Evolutionary conservation across 495 filamentous ascomycete genomes (phyloP).

Genomic region (Saxophila tyrrhenica): DNA sequence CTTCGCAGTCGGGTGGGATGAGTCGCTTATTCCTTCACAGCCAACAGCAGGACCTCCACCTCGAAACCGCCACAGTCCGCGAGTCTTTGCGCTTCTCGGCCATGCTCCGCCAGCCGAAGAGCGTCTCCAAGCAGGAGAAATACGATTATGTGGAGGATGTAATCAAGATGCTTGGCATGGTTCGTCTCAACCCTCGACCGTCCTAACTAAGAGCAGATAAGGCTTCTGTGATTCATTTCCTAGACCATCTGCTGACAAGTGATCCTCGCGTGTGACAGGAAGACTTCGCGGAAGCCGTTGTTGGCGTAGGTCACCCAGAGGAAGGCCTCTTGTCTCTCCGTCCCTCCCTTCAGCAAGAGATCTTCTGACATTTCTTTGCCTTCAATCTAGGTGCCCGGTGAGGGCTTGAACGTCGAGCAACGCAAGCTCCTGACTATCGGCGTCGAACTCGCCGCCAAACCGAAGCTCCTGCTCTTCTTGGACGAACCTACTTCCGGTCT

Average conservation of each 20-base stretch:
- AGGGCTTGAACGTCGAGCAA: slow-evolving; percentile 30
- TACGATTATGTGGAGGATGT: slow-evolving; percentile 41
- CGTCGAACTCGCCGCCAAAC: slow-evolving; percentile 25
- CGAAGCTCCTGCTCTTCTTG: slow-evolving; percentile 24
- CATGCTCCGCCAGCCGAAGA: slow-evolving; percentile 22
- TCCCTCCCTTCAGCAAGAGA: too few species aligned
- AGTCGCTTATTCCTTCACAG: too few species aligned
- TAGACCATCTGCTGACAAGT: not conserved
- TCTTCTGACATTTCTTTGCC: too few species aligned
- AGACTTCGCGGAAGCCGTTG: slow-evolving; percentile 54
- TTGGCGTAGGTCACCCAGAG: too few species aligned
- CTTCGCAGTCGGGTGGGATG: too few species aligned
- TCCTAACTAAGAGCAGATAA: too few species aligned
- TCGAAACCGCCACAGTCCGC: slow-evolving; percentile 23
- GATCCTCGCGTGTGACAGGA: not conserved
- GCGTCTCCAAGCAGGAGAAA: slow-evolving; percentile 33
- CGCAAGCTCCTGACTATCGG: slow-evolving; percentile 29
- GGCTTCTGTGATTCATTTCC: not conserved
- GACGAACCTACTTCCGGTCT: slow-evolving; percentile 28
- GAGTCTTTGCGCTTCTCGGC: slow-evolving; percentile 28
- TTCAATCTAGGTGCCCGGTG: too few species aligned
- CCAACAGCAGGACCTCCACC: slow-evolving; percentile 29
- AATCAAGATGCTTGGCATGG: slow-evolving; percentile 42
- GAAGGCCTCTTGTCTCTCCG: too few species aligned
- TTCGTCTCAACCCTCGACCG: too few species aligned